These are phyloP conservation scores for Fusarium ambrosium DNA, from an alignment of 2,329 filamentous ascomycete genomes.

Conservation along the genomic window DNA sequence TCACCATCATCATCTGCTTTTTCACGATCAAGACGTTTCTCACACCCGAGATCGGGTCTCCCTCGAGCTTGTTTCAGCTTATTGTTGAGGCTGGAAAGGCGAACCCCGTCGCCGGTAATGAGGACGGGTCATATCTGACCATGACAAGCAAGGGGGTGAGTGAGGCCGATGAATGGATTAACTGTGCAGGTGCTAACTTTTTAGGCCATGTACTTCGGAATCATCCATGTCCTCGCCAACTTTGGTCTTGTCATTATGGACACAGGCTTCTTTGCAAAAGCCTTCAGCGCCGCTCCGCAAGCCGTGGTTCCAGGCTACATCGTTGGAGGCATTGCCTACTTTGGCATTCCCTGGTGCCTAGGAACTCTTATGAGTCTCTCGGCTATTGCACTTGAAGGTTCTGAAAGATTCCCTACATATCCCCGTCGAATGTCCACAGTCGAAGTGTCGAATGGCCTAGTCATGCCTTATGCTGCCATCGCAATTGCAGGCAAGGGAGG, in stretches of 20 bases:
- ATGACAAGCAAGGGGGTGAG: conserved; percentile 66
- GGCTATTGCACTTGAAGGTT: conserved; percentile 62
- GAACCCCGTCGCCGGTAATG: conserved; percentile 64
- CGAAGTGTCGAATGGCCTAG: conserved; percentile 77
- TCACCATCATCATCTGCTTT: conserved; percentile 65
- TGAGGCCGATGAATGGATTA: not conserved
- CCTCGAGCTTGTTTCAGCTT: conserved; percentile 63
- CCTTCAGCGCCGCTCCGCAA: conserved; percentile 61
- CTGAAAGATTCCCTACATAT: conserved; percentile 66
- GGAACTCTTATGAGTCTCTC: conserved; percentile 65
- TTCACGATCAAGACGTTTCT: conserved; percentile 62
- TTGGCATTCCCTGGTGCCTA: conserved; percentile 66
- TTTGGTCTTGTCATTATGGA: conserved; percentile 69
- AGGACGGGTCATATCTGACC: conserved; percentile 65
- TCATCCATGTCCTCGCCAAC: conserved; percentile 62
- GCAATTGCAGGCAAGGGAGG: conserved; percentile 78
- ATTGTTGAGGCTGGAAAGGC: conserved; percentile 59
- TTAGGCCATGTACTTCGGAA: conserved; percentile 63
- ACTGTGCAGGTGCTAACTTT: not conserved
- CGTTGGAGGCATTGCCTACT: conserved; percentile 66
- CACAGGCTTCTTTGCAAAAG: conserved; percentile 67
- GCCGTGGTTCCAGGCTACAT: conserved; percentile 67
- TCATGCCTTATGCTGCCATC: conserved; percentile 77
- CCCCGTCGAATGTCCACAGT: conserved; percentile 67
- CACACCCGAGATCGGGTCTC: conserved; percentile 61